Percentiles rank a stretch among this genome's conserved stretches.
Conservation (phyloP, 2,329 filamentous ascomycete genomes). For the Elsinoe necatrix region DNA sequence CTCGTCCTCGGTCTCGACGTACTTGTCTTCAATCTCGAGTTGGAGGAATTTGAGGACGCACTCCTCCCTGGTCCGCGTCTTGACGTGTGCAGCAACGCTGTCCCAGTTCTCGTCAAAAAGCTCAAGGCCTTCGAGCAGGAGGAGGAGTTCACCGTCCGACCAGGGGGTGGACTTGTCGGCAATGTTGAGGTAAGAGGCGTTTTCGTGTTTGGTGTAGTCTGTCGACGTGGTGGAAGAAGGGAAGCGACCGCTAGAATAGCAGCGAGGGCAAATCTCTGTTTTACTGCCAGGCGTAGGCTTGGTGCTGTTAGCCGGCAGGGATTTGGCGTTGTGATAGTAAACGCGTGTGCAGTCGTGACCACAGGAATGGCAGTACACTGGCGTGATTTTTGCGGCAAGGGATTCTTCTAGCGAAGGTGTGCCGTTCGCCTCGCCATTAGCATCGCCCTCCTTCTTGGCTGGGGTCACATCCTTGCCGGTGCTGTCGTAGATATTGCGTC, state of each 20-base stretch:
- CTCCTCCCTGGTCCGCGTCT: constrained; percentile 84
- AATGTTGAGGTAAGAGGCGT: constrained; percentile 70
- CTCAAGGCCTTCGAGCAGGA: constrained; percentile 83
- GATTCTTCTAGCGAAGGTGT: constrained; percentile 47
- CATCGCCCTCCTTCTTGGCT: constrained; percentile 33
- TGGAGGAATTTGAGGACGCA: constrained; percentile 95
- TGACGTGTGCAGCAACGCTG: constrained; percentile 83
- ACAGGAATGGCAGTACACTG: constrained; percentile 79
- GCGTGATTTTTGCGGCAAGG: constrained; percentile 55
- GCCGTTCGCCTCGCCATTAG: constrained; percentile 73
- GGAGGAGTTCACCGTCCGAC: constrained; percentile 82
- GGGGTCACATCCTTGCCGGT: constrained; percentile 78
- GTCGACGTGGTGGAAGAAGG: constrained; percentile 68
- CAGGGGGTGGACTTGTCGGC: constrained; percentile 79
- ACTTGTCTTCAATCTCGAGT: constrained; percentile 95
- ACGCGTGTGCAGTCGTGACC: constrained; percentile 77
- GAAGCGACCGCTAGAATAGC: constrained; percentile 76
- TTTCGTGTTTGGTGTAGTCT: constrained; percentile 84
- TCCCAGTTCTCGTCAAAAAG: constrained; percentile 95
- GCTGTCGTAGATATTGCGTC: constrained; percentile 90
- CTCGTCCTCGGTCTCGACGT: constrained; percentile 63
- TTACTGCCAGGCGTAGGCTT: constrained; percentile 51
- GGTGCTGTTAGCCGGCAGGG: constrained; percentile 38
- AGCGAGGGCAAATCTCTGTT: constrained; percentile 85
- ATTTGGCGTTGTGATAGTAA: constrained; percentile 62